phyloP scores from a whole-genome alignment of 495 filamentous ascomycete genomes.

The Penicillium alfredii region DNA sequence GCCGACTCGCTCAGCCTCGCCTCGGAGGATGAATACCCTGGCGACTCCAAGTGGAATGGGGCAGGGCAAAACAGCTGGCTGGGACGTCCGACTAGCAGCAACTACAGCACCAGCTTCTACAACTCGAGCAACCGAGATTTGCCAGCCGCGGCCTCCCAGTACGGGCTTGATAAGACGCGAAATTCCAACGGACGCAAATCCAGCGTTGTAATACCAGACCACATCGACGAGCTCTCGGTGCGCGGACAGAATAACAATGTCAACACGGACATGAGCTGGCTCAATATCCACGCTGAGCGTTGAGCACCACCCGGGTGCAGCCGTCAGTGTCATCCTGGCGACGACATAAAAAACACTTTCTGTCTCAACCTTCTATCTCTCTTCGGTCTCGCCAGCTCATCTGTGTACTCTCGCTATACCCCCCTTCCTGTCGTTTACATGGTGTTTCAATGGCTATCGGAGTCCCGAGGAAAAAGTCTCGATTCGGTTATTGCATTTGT shows the following conservation, averaged over 20 bases:
- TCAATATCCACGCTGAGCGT: conserved; percentile 51
- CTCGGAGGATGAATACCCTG: conserved; percentile 46
- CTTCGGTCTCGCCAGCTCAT: too few relatives aligned
- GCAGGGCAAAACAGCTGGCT: conserved; percentile 41
- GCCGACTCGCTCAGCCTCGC: conserved; percentile 50
- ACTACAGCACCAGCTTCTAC: conserved; percentile 53
- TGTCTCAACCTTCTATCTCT: neutral
- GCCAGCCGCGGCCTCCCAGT: conserved; percentile 14
- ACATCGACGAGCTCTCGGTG: conserved; percentile 39
- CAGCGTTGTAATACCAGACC: conserved; percentile 32
- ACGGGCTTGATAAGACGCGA: conserved; percentile 12
- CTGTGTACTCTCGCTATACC: too few relatives aligned
- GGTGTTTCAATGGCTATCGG: conserved; percentile 12
- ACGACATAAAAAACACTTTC: too few relatives aligned
- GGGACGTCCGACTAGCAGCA: conserved; percentile 52
- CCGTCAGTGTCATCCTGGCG: conserved; percentile 1
- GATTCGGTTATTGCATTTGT: conserved; percentile 4
- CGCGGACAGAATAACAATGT: conserved; percentile 22
- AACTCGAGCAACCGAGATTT: conserved; percentile 33
- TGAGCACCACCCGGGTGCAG: conserved; percentile 6
- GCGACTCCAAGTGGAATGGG: conserved; percentile 44
- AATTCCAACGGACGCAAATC: conserved; percentile 31
- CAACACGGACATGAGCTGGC: conserved; percentile 69
- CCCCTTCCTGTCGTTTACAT: conserved; percentile 8
- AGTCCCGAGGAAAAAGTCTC: conserved; percentile 12